Evolutionary conservation across 2,329 filamentous ascomycete genomes (phyloP).

Genomic region (Chaetomiaceae sp.): DNA sequence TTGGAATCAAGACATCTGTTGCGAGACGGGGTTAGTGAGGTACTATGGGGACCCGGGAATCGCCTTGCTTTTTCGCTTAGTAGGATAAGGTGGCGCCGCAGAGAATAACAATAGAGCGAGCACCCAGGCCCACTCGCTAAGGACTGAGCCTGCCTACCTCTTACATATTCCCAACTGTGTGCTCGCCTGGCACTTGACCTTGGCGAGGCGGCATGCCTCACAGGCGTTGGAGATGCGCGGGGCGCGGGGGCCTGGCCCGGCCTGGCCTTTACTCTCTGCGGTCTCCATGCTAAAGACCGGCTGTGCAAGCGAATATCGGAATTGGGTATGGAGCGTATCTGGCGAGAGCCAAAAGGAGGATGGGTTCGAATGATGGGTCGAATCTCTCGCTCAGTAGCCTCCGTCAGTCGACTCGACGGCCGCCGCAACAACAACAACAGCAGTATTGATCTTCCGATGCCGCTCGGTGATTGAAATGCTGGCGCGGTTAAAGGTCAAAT

Average conservation of each 20-base stretch:
- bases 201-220: constrained; percentile 50
- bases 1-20: constrained; percentile 49
- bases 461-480: constrained; percentile 10
- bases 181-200: constrained; percentile 49
- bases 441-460: constrained; percentile 2
- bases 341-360: no score
- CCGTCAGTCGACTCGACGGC: no score
- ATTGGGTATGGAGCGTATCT: no score
- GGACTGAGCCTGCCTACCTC: constrained; percentile 36
- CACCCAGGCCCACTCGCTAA: no score
- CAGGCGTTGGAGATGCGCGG: constrained; percentile 44
- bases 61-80: no score
- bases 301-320: neutral
- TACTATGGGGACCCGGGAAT: neutral
- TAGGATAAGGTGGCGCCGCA: no score
- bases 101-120: no score
- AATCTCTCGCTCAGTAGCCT: neutral
- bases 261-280: constrained; percentile 10
- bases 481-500: neutral
- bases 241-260: constrained; percentile 24
- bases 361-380: neutral
- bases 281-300: neutral
- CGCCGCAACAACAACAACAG: no score
- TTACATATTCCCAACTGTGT: constrained; percentile 46
- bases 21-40: neutral